A percentile compares a stretch with the other conserved stretches of the same genome.
phyloP scores from a whole-genome alignment of 805 yeast species.

The Starmerella sirachaensis region DNA sequence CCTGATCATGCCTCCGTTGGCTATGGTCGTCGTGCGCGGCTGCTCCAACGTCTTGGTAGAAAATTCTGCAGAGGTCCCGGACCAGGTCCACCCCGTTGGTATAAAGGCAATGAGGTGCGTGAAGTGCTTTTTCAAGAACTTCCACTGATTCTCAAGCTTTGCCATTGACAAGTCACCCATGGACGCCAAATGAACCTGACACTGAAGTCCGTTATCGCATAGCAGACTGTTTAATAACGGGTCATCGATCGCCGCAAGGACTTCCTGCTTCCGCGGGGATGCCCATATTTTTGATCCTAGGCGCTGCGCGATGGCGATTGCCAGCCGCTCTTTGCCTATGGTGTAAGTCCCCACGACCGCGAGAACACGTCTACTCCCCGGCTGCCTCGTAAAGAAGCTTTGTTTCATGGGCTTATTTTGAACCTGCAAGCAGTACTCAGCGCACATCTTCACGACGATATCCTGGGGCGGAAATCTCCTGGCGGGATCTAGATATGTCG shows the following conservation, averaged over 20 bases:
- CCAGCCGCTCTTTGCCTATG: constrained; percentile 85
- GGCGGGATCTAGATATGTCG: constrained; percentile 71
- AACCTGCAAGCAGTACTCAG: constrained; percentile 38
- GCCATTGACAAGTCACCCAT: constrained; percentile 41
- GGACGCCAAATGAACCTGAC: constrained; percentile 63
- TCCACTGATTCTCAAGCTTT: constrained; percentile 39
- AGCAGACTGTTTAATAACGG: constrained; percentile 31
- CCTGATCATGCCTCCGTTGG: constrained; percentile 30
- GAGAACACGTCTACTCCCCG: constrained; percentile 32
- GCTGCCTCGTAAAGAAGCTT: constrained; percentile 18
- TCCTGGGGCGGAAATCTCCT: constrained; percentile 71
- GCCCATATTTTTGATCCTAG: constrained; percentile 33
- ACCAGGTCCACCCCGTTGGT: constrained; percentile 88
- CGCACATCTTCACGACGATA: constrained; percentile 49
- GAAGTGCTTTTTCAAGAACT: constrained; percentile 36
- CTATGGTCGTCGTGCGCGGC: constrained; percentile 7
- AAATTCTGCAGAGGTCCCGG: constrained; percentile 21
- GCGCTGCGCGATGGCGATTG: constrained; percentile 36
- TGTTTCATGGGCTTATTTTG: constrained; percentile 24
- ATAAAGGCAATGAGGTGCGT: constrained; percentile 57
- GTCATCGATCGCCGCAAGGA: constrained; percentile 37
- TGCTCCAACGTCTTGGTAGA: constrained; percentile 15
- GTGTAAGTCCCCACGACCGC: constrained; percentile 77
- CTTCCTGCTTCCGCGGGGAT: constrained; percentile 36
- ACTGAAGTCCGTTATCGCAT: constrained; percentile 35